A percentile compares a stretch with the other conserved stretches of the same genome.
These are phyloP conservation scores for Saccharata proteae DNA, from an alignment of 2,329 filamentous ascomycete genomes.

Conservation along the genomic window DNA sequence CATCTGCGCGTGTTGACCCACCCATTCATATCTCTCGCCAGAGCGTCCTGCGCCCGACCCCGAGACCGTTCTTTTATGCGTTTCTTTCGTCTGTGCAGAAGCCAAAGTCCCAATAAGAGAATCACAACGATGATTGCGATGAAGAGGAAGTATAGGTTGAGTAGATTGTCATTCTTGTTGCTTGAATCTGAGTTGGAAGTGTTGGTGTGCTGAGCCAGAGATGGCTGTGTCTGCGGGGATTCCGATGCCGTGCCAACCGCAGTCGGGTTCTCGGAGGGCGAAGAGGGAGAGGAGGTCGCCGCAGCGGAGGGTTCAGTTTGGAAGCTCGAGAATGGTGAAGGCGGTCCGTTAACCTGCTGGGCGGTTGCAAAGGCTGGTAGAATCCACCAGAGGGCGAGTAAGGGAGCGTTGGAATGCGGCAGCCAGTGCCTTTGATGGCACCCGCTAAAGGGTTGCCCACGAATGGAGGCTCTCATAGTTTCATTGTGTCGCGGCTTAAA, in stretches of 20 bases:
- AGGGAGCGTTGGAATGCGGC: no score
- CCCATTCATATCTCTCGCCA: slow-evolving; percentile 25
- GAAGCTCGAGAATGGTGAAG: not conserved
- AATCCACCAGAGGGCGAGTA: no score
- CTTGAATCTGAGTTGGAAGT: not conserved
- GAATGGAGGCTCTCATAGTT: no score
- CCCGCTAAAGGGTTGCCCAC: no score
- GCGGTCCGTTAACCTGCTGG: no score
- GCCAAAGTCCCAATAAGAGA: slow-evolving; percentile 28
- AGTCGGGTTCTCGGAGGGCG: not conserved
- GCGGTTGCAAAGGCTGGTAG: no score
- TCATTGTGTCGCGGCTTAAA: no score
- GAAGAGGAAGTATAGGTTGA: slow-evolving; percentile 45
- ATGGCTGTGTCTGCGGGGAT: no score
- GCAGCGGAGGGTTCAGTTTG: not conserved
- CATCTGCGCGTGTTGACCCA: slow-evolving; percentile 17
- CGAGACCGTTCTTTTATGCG: slow-evolving; percentile 17
- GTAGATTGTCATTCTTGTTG: slow-evolving; percentile 17
- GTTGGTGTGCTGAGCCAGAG: not conserved
- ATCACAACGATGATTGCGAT: slow-evolving; percentile 39
- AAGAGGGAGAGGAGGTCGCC: not conserved
- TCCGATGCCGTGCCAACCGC: no score
- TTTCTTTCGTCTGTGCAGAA: slow-evolving; percentile 33
- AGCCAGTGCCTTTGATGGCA: no score
- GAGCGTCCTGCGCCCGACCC: slow-evolving; percentile 19